A percentile compares a stretch with the other conserved stretches of the same genome.
Evolutionary conservation across 441 rosid genomes (phyloP).

Genomic region (Populus hybrid): DNA sequence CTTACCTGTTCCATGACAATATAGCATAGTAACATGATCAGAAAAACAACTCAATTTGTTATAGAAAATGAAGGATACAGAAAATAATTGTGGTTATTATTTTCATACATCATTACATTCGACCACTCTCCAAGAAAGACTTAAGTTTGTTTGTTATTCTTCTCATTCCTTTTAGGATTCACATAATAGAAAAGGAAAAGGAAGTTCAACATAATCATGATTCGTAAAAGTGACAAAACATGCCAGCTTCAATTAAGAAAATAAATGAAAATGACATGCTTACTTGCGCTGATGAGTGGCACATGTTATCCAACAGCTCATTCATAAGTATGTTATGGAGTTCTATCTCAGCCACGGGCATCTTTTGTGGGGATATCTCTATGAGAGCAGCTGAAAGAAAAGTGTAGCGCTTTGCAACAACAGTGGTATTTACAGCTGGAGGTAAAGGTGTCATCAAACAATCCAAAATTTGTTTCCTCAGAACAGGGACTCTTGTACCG

Average conservation of each 20-base stretch:
- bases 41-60: background rate
- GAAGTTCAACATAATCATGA: background rate
- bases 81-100: background rate
- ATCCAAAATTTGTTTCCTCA: conserved; percentile 82
- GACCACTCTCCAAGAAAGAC: background rate
- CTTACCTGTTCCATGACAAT: conserved; percentile 61
- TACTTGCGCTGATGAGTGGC: conserved; percentile 99
- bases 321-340: conserved; percentile 69
- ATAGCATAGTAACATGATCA: conserved; percentile 14
- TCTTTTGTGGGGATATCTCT: conserved; percentile 84
- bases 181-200: background rate
- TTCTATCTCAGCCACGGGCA: conserved; percentile 74
- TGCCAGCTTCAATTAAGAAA: background rate
- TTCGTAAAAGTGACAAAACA: background rate
- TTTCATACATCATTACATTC: background rate
- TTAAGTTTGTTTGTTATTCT: background rate
- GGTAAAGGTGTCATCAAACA: conserved; percentile 85
- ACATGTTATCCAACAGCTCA: conserved; percentile 85
- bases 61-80: background rate
- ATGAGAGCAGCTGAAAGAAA: conserved; percentile 92
- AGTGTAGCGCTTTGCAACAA: conserved; percentile 93
- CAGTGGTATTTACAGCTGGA: conserved; percentile 73
- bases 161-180: background rate
- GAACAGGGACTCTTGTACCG: conserved; percentile 75
- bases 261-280: conserved; percentile 26